phyloP scores from a whole-genome alignment of 345 rosid species.

The Viola odorata region DNA sequence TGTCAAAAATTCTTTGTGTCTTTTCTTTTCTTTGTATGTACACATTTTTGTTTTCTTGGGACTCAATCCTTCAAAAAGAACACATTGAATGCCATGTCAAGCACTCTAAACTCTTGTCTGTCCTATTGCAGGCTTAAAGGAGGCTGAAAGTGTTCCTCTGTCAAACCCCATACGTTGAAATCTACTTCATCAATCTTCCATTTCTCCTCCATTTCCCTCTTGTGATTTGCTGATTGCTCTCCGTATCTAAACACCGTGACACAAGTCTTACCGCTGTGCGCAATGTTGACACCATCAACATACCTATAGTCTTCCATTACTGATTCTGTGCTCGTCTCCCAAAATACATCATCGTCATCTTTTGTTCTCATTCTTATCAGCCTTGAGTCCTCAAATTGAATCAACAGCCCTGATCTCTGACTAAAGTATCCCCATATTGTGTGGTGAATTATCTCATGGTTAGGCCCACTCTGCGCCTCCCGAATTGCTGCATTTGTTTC shows the following conservation, averaged over 20 bases:
- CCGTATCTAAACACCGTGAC: slow-evolving; percentile 73
- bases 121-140: slow-evolving; percentile 31
- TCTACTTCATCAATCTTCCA: slow-evolving; percentile 84
- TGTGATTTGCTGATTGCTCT: slow-evolving; percentile 79
- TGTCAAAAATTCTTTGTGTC: not conserved
- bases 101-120: not conserved
- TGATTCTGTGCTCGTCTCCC: slow-evolving; percentile 88
- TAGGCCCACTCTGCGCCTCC: slow-evolving; percentile 75
- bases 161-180: slow-evolving; percentile 75
- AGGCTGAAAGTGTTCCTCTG: slow-evolving; percentile 51
- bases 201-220: slow-evolving; percentile 66
- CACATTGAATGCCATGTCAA: not conserved
- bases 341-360: slow-evolving; percentile 61
- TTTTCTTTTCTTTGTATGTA: not conserved
- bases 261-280: slow-evolving; percentile 62
- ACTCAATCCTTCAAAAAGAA: not conserved
- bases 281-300: slow-evolving; percentile 70
- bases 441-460: slow-evolving; percentile 77
- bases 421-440: slow-evolving; percentile 95
- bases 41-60: not conserved
- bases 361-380: slow-evolving; percentile 59
- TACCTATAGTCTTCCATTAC: slow-evolving; percentile 71
- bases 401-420: slow-evolving; percentile 72
- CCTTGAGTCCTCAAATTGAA: slow-evolving; percentile 83
- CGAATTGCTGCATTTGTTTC: slow-evolving; percentile 67